Conservation (phyloP, 768 basidiomycete species). For the Leccinum boreale region DNA sequence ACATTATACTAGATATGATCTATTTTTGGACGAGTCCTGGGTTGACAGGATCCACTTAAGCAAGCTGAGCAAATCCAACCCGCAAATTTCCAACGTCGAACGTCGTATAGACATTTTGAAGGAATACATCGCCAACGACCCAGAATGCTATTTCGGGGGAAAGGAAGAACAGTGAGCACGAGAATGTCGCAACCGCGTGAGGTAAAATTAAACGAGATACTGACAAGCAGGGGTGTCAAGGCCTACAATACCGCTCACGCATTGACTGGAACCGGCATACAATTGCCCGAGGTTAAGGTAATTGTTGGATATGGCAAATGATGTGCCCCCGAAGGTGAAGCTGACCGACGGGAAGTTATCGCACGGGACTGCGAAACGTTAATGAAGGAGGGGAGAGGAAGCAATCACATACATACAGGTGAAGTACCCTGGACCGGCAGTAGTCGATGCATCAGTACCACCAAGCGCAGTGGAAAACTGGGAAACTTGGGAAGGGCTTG, state of each 20-base stretch:
- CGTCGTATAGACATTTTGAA: background rate
- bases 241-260: background rate
- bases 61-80: background rate
- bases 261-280: background rate
- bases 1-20: background rate
- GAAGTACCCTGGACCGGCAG: constrained; percentile 30
- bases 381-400: background rate
- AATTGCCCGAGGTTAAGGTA: background rate
- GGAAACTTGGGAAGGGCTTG: constrained; percentile 5
- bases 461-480: constrained; percentile 23
- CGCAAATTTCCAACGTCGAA: background rate
- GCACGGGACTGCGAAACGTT: background rate
- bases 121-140: background rate
- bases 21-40: background rate
- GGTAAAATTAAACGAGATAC: background rate
- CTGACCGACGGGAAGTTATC: background rate
- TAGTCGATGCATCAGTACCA: constrained; percentile 19
- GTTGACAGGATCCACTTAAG: background rate
- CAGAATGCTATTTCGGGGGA: background rate
- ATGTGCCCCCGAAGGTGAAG: background rate
- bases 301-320: background rate
- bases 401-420: constrained; percentile 15
- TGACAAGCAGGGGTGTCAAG: background rate
- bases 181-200: background rate
- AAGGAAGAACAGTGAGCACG: background rate